These are phyloP conservation scores for Moesziomyces sp. DNA, from an alignment of 1,284 basidiomycete genomes.

Conservation along the genomic window DNA sequence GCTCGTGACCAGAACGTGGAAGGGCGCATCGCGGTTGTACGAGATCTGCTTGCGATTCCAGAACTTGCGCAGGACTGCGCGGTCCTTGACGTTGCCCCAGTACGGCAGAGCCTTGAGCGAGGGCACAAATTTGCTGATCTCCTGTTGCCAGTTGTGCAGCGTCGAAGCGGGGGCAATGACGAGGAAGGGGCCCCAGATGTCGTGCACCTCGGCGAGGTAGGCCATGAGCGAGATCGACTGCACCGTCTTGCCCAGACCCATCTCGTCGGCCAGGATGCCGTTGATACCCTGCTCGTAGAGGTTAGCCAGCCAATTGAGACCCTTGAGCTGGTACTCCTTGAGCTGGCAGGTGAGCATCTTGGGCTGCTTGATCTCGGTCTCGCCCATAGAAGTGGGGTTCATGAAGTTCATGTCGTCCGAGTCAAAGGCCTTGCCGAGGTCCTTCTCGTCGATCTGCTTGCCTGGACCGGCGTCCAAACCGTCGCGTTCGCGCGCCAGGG, in stretches of 20 bases:
- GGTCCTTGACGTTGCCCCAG: slow-evolving; percentile 98
- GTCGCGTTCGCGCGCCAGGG: slow-evolving; percentile 63
- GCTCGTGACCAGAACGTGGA: slow-evolving; percentile 96
- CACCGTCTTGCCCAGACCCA: slow-evolving; percentile 84
- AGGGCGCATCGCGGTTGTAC: slow-evolving; percentile 93
- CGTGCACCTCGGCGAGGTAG: slow-evolving; percentile 95
- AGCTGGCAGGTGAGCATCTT: slow-evolving; percentile 95
- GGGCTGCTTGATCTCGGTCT: slow-evolving; percentile 86
- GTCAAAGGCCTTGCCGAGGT: slow-evolving; percentile 64
- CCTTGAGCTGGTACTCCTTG: slow-evolving; percentile 99
- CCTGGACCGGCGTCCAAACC: slow-evolving; percentile 31
- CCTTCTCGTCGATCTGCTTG: slow-evolving; percentile 53
- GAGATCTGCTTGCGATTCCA: slow-evolving; percentile 99
- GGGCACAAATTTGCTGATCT: slow-evolving; percentile 94
- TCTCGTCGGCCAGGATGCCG: slow-evolving; percentile 78
- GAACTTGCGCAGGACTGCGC: slow-evolving; percentile 91
- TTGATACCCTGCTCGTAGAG: slow-evolving; percentile 96
- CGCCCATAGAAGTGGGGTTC: slow-evolving; percentile 89
- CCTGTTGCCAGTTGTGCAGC: slow-evolving; percentile 99
- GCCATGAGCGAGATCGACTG: slow-evolving; percentile 97
- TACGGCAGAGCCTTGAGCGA: slow-evolving; percentile 93
- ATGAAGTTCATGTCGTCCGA: slow-evolving; percentile 98
- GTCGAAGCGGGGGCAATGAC: slow-evolving; percentile 98
- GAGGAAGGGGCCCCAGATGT: slow-evolving; percentile 99
- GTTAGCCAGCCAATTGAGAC: slow-evolving; percentile 97